Conservation (phyloP, 2,329 filamentous ascomycete species). For the Trichothecium roseum region DNA sequence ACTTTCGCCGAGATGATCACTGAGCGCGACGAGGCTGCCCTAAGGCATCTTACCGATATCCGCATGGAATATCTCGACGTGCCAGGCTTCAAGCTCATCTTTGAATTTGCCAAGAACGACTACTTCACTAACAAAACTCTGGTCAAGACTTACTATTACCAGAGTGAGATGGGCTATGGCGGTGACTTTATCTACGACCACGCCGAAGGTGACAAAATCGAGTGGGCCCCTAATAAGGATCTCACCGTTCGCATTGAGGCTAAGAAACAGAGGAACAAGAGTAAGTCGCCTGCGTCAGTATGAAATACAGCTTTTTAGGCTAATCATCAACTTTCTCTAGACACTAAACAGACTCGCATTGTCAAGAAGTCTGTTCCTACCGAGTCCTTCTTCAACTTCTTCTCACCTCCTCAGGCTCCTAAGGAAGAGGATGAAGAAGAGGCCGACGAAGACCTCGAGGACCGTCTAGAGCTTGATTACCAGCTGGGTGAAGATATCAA, state of each 20-base stretch:
- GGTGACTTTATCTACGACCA: constrained; percentile 99
- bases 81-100: constrained; percentile 95
- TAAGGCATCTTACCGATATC: constrained; percentile 83
- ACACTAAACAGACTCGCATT: constrained; percentile 97
- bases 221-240: constrained; percentile 91
- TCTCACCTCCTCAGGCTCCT: constrained; percentile 85
- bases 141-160: constrained; percentile 98
- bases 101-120: constrained; percentile 90
- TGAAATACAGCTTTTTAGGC: constrained; percentile 8
- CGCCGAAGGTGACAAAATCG: constrained; percentile 94
- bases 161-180: constrained; percentile 96
- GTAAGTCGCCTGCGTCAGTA: constrained; percentile 41
- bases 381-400: constrained; percentile 99
- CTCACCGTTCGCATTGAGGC: constrained; percentile 90
- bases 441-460: constrained; percentile 83
- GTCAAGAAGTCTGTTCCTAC: constrained; percentile 99
- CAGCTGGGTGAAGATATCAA: constrained; percentile 99
- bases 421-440: constrained; percentile 58
- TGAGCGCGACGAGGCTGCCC: constrained; percentile 86
- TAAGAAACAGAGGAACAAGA: constrained; percentile 99
- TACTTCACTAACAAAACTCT: constrained; percentile 97
- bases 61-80: constrained; percentile 99
- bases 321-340: constrained; percentile 33
- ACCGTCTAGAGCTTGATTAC: constrained; percentile 95
- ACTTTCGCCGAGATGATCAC: constrained; percentile 98